A percentile compares a stretch with the other conserved stretches of the same genome.
phyloP scores from a whole-genome alignment of 257 asterid species.

The Lycium ferocissimum region DNA sequence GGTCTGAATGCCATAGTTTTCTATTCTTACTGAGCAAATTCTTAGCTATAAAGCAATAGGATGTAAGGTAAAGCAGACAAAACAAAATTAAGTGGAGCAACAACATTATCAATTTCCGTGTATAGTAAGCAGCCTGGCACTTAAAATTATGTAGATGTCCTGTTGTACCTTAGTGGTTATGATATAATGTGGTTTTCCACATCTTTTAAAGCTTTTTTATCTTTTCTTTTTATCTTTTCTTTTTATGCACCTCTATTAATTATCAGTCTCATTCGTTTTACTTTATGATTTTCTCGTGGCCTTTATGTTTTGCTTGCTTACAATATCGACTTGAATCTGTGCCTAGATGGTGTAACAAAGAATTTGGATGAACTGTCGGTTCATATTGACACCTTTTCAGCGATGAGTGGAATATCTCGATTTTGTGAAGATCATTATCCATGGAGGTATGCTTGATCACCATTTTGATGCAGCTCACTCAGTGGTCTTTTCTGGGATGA shows the following conservation, averaged over 20 bases:
- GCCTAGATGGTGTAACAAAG: conserved; percentile 58
- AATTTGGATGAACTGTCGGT: conserved; percentile 67
- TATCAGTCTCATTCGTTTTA: background rate
- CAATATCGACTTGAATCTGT: conserved; percentile 26
- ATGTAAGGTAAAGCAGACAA: background rate
- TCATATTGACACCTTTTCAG: conserved; percentile 89
- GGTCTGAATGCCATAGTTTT: background rate
- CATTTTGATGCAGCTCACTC: background rate
- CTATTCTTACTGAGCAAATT: background rate
- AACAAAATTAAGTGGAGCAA: background rate
- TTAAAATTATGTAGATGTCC: background rate
- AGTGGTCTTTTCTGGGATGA: background rate
- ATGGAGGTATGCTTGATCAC: conserved; percentile 66
- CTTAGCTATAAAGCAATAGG: conserved; percentile 11
- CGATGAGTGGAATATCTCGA: conserved; percentile 95
- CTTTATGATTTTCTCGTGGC: background rate
- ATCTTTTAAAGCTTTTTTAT: conserved; percentile 15
- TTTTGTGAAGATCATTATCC: conserved; percentile 76
- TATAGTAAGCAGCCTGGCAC: background rate
- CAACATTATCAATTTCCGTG: background rate
- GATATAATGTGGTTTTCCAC: background rate
- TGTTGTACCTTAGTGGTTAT: background rate
- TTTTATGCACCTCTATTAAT: background rate
- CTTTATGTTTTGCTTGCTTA: conserved; percentile 15
- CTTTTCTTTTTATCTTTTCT: background rate